A percentile compares a stretch with the other conserved stretches of the same genome.
These are phyloP conservation scores for Cutaneotrichosporon daszewskae DNA, from an alignment of 1,284 basidiomycete species.

Conservation along the genomic window DNA sequence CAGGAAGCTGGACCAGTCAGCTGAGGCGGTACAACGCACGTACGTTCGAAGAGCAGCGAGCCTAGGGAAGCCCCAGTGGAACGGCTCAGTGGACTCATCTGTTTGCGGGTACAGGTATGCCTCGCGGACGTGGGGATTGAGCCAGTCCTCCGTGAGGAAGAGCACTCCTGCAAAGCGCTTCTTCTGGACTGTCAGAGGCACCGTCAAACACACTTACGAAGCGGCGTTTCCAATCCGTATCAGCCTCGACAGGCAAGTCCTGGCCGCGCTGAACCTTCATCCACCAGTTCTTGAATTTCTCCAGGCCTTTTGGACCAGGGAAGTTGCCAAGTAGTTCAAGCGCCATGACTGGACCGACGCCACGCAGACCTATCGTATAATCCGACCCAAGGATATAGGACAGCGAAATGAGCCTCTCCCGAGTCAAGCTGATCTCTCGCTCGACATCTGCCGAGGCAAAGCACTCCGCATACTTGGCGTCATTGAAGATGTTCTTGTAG, in stretches of 20 bases:
- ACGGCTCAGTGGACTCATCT: constrained; percentile 85
- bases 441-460: constrained; percentile 79
- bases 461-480: constrained; percentile 96
- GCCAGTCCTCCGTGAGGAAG: constrained; percentile 76
- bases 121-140: constrained; percentile 78
- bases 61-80: constrained; percentile 95
- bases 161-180: constrained; percentile 74
- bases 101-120: constrained; percentile 89
- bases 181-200: constrained; percentile 55
- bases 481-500: constrained; percentile 99
- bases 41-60: constrained; percentile 80
- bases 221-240: constrained; percentile 68
- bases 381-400: constrained; percentile 95
- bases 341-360: constrained; percentile 91
- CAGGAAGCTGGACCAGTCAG: constrained; percentile 61
- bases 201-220: constrained; percentile 60
- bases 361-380: constrained; percentile 92
- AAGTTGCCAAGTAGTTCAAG: constrained; percentile 93
- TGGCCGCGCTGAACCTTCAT: constrained; percentile 82
- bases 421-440: constrained; percentile 80
- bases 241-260: constrained; percentile 66
- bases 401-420: constrained; percentile 78
- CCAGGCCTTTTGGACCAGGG: constrained; percentile 72
- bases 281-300: constrained; percentile 94
- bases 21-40: constrained; percentile 37